Evolutionary conservation across 768 basidiomycete species (phyloP), one percentile per base, ranked within the genome.

Genomic region (Podaxis rugospora): DNA sequence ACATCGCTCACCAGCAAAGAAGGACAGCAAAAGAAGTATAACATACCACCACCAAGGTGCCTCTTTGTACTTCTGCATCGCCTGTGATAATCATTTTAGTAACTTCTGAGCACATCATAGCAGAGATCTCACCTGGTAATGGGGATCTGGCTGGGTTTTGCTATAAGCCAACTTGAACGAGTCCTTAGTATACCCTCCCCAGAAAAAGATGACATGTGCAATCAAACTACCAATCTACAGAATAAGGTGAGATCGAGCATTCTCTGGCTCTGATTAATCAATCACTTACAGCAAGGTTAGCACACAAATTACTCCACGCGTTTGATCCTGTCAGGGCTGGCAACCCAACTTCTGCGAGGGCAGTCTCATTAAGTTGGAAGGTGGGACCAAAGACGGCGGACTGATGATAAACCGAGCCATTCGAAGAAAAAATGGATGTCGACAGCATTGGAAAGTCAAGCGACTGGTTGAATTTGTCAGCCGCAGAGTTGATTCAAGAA

Each of bases 11-110:
- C 85, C 86, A 18, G 83, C 82, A 35, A 84, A 68, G 72, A 87
- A 86, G 0, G 86, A 67, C 6, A 84, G 67, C 1, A 73, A 66
- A 2, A 86, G 70, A 42, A 86, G 75, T 32, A 75, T 66, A 7
- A 70, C 62, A 67, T 86, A 87, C 86, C 85, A 87, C 75, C 80
- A 85, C 79, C 76, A 78, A 1, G 85, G 85, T 0, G 77, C 82
- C 70, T 87, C 84, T 39, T 80, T 74, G 70, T 87, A 86, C 67
- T 80, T 83, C 64, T 80, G 76, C 80, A 83, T 85, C 1, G 82
- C 80, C 75, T 79, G 32, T 10, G 16, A 60, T 11, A 36, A 10
- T 42, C 4, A 3, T 25, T 44, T 42, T 27, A 51, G 4, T 54
- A 10, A 28, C 23, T 42, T 46, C 3, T 51, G 10, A 35, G 16